phyloP scores from a whole-genome alignment of 352 stramenopile genomes.

The Phytophthora quininea region DNA sequence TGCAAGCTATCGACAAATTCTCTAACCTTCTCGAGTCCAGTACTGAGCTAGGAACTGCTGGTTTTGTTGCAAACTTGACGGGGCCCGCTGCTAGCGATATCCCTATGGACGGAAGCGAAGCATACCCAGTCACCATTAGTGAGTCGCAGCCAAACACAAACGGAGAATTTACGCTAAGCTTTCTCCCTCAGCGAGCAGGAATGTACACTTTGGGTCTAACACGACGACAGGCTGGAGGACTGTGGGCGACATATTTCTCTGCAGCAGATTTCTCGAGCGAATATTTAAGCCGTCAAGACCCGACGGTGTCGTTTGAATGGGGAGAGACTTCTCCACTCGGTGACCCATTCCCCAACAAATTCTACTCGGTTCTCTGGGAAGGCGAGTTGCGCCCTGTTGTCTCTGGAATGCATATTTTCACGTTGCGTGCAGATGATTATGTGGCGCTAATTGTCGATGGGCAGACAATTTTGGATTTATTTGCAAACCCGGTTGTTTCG shows the following conservation, averaged over 20 bases:
- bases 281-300: constrained; percentile 80
- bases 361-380: constrained; percentile 76
- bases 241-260: constrained; percentile 92
- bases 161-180: constrained; percentile 82
- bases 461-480: constrained; percentile 60
- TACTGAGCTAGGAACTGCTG: constrained; percentile 56
- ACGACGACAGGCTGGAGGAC: constrained; percentile 81
- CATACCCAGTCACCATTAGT: constrained; percentile 54
- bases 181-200: constrained; percentile 82
- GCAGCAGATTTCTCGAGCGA: constrained; percentile 88
- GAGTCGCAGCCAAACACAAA: constrained; percentile 84
- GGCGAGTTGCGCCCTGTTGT: constrained; percentile 55
- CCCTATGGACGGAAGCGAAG: constrained; percentile 9
- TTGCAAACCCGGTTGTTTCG: constrained; percentile 33
- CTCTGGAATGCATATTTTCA: constrained; percentile 83
- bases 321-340: constrained; percentile 58
- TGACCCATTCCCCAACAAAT: constrained; percentile 74
- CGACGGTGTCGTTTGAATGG: constrained; percentile 90
- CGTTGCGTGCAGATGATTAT: constrained; percentile 79
- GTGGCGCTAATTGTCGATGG: constrained; percentile 80
- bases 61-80: constrained; percentile 67
- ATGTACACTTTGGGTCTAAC: constrained; percentile 80
- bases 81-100: constrained; percentile 31
- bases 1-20: constrained; percentile 93
- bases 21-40: constrained; percentile 89